Conservation (phyloP, 306 rosid species). For the Vigna trinervia region DNA sequence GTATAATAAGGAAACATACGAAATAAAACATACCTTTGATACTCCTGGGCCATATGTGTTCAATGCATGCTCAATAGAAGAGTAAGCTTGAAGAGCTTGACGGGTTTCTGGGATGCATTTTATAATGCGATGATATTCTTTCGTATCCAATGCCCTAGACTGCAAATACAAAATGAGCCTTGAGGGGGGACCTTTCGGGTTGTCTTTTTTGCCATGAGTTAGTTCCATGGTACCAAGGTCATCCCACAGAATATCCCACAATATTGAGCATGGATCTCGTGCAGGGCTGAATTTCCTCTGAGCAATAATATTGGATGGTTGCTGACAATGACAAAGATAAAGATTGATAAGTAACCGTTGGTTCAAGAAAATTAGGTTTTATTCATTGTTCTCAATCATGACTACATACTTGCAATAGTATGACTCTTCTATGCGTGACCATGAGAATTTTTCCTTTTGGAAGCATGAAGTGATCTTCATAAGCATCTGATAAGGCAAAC, state of each 20-base stretch:
- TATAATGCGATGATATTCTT: constrained; percentile 66
- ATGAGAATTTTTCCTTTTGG: constrained; percentile 82
- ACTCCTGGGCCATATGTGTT: constrained; percentile 70
- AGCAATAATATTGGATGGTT: constrained; percentile 83
- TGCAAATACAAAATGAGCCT: constrained; percentile 72
- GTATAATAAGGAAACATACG: constrained; percentile 12
- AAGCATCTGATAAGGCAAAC: constrained; percentile 96
- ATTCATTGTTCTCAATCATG: constrained; percentile 26
- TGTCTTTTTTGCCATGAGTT: constrained; percentile 82
- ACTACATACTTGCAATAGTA: constrained; percentile 84
- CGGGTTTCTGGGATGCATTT: constrained; percentile 71
- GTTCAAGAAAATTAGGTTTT: constrained; percentile 31
- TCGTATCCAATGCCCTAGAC: constrained; percentile 64
- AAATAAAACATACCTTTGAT: constrained; percentile 66
- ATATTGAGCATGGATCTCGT: constrained; percentile 92
- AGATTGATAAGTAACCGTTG: constrained; percentile 12
- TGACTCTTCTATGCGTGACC: constrained; percentile 87
- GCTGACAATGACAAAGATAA: constrained; percentile 63
- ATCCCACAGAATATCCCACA: constrained; percentile 94
- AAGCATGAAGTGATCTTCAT: constrained; percentile 94
- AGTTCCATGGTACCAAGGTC: constrained; percentile 79
- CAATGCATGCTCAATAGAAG: constrained; percentile 80
- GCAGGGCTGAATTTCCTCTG: constrained; percentile 97
- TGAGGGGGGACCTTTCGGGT: constrained; percentile 69
- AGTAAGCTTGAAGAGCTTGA: constrained; percentile 78